Percentiles rank a stretch among this genome's conserved stretches.
Evolutionary conservation across 352 stramenopile species (phyloP).

Genomic region (Elongisporangium undulatum): DNA sequence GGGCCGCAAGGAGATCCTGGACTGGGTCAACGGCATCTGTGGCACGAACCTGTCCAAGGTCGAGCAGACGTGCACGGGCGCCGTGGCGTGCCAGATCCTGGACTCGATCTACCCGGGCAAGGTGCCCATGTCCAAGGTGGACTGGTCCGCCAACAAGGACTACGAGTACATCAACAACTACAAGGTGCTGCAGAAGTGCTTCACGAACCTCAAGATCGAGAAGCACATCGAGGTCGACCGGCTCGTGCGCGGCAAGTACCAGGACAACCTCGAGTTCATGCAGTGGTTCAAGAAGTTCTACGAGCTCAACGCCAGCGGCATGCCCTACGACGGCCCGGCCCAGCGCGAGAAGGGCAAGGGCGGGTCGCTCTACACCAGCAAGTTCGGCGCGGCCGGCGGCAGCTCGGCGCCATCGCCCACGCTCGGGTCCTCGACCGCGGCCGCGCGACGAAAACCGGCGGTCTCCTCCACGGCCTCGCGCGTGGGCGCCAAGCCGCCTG

Average conservation of each 20-base stretch:
- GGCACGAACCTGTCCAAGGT: constrained; percentile 95
- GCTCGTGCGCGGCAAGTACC: constrained; percentile 98
- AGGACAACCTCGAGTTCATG: constrained; percentile 99
- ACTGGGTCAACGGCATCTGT: constrained; percentile 98
- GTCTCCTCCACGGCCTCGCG: constrained; percentile 14
- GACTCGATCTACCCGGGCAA: constrained; percentile 93
- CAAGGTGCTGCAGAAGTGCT: constrained; percentile 98
- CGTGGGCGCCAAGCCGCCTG: constrained; percentile 36
- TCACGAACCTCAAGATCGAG: constrained; percentile 95
- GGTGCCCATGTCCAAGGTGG: constrained; percentile 96
- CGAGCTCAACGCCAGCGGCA: constrained; percentile 76
- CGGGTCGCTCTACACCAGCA: constrained; percentile 71
- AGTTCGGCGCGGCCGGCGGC: constrained; percentile 38
- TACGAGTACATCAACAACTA: constrained; percentile 99
- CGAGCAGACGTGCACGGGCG: constrained; percentile 95
- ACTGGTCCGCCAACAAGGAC: constrained; percentile 96
- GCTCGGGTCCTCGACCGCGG: constrained; percentile 11
- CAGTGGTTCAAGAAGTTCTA: constrained; percentile 97
- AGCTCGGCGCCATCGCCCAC: constrained; percentile 23
- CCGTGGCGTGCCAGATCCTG: constrained; percentile 97
- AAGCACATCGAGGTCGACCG: constrained; percentile 97
- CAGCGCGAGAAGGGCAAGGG: constrained; percentile 94
- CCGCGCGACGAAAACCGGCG: constrained; percentile 38
- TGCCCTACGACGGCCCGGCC: constrained; percentile 93
- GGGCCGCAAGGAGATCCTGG: constrained; percentile 95